phyloP scores from a whole-genome alignment of 257 asterid species.

The Ilex aquifolium region DNA sequence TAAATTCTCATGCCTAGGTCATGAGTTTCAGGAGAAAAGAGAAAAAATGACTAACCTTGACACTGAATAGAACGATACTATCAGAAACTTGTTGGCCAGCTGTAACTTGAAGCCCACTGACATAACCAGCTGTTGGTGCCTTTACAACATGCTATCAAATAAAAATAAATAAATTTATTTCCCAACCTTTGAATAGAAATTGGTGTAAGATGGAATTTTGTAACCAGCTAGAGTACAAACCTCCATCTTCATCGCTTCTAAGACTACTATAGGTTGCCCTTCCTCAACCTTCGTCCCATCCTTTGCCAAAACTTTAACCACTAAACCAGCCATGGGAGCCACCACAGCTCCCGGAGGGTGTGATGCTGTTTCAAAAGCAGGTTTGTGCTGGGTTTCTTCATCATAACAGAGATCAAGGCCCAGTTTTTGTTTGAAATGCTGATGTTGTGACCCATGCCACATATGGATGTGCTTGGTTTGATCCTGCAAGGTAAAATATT shows the following conservation, averaged over 20 bases:
- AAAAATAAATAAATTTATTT: not conserved
- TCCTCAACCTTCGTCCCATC: slow-evolving; percentile 61
- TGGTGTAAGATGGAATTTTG: too few species aligned
- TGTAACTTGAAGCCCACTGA: slow-evolving; percentile 58
- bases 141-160: slow-evolving; percentile 77
- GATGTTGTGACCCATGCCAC: slow-evolving; percentile 71
- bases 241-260: slow-evolving; percentile 99
- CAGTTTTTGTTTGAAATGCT: slow-evolving; percentile 58
- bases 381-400: slow-evolving; percentile 46
- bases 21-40: not conserved
- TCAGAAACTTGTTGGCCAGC: slow-evolving; percentile 88
- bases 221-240: slow-evolving; percentile 25
- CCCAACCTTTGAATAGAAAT: too few species aligned
- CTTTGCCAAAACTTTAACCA: slow-evolving; percentile 71
- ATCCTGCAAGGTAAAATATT: slow-evolving; percentile 41
- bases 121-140: slow-evolving; percentile 62
- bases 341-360: slow-evolving; percentile 75
- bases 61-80: slow-evolving; percentile 52
- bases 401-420: slow-evolving; percentile 40
- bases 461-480: slow-evolving; percentile 76
- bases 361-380: slow-evolving; percentile 45
- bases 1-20: too few species aligned
- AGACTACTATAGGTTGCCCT: slow-evolving; percentile 74
- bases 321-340: slow-evolving; percentile 97
- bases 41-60: slow-evolving; percentile 45